Conservation (phyloP, 2,329 filamentous ascomycete genomes). For the Talaromyces sp. region DNA sequence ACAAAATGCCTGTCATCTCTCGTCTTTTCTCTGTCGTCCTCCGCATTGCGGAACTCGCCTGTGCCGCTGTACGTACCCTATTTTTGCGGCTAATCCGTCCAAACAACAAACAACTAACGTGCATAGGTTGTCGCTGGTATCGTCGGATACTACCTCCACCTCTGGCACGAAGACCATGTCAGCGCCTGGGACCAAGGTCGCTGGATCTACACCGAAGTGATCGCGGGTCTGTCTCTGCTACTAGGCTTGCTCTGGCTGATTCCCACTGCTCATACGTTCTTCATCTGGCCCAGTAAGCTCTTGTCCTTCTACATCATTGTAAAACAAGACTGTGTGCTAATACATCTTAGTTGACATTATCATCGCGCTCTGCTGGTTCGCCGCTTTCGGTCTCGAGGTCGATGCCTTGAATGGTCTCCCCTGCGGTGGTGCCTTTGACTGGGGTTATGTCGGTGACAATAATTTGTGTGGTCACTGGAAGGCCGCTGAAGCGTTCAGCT, state of each 20-base stretch:
- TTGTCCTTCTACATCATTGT: background rate
- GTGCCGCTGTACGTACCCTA: slow-evolving; percentile 55
- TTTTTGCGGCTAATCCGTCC: no score
- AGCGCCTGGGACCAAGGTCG: slow-evolving; percentile 58
- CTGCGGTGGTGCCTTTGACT: slow-evolving; percentile 60
- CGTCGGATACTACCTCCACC: slow-evolving; percentile 63
- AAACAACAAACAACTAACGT: background rate
- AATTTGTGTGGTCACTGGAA: slow-evolving; percentile 66
- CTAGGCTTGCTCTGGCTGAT: slow-evolving; percentile 70
- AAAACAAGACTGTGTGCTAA: background rate
- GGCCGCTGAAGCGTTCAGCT: slow-evolving; percentile 67
- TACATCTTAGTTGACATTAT: slow-evolving; percentile 57
- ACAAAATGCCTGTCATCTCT: slow-evolving; percentile 50
- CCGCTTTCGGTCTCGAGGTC: slow-evolving; percentile 64
- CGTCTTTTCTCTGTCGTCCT: slow-evolving; percentile 57
- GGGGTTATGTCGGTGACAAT: slow-evolving; percentile 52
- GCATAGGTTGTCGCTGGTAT: slow-evolving; percentile 61
- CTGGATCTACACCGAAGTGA: slow-evolving; percentile 71
- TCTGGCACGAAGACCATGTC: slow-evolving; percentile 36
- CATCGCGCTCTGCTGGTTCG: slow-evolving; percentile 68
- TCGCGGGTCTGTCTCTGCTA: slow-evolving; percentile 66
- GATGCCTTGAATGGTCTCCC: slow-evolving; percentile 51
- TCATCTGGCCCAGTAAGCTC: slow-evolving; percentile 59
- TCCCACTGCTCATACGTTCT: slow-evolving; percentile 65
- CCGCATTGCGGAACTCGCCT: slow-evolving; percentile 63